Conservation (phyloP, 192 early-diverging fungal species). For the Fimicolochytrium jonesii region DNA sequence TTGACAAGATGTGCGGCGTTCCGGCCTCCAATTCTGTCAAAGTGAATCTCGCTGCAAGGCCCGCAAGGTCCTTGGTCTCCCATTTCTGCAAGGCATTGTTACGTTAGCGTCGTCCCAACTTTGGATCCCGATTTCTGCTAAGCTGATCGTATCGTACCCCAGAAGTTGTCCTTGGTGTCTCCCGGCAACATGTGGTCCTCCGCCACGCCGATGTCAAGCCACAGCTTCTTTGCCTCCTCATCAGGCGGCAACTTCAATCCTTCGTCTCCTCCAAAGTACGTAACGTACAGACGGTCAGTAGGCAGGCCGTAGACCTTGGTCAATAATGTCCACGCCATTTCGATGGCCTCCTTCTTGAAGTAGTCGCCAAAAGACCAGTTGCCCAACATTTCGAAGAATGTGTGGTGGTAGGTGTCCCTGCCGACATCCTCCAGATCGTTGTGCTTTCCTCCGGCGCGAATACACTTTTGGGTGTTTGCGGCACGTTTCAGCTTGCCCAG, state of each 20-base stretch:
- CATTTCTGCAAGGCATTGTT: conserved; percentile 64
- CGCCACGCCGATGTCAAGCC: conserved; percentile 84
- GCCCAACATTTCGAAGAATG: conserved; percentile 99
- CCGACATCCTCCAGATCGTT: conserved; percentile 99
- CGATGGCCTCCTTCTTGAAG: conserved; percentile 95
- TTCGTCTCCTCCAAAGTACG: conserved; percentile 93
- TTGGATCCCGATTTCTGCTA: too few species aligned
- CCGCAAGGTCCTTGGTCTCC: conserved; percentile 96
- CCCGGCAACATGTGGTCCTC: conserved; percentile 82
- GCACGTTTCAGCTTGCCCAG: conserved; percentile 87
- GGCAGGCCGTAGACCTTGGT: conserved; percentile 79
- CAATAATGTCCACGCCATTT: conserved; percentile 87
- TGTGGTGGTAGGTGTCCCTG: conserved; percentile 97
- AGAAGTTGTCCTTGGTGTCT: conserved; percentile 94
- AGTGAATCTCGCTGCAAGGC: conserved; percentile 97
- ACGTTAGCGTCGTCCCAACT: too few species aligned
- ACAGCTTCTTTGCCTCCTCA: conserved; percentile 84
- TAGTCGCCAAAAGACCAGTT: conserved; percentile 99
- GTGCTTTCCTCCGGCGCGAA: conserved; percentile 99
- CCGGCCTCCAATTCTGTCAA: conserved; percentile 92
- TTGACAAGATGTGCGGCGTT: conserved; percentile 87
- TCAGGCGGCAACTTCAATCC: conserved; percentile 76
- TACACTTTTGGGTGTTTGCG: conserved; percentile 98
- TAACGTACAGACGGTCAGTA: conserved; percentile 88
- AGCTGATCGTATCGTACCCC: conserved; percentile 70